Evolutionary conservation across 2,329 filamentous ascomycete species (phyloP), one percentile per base, ranked within the genome.

Genomic region (Penicillium italicum): DNA sequence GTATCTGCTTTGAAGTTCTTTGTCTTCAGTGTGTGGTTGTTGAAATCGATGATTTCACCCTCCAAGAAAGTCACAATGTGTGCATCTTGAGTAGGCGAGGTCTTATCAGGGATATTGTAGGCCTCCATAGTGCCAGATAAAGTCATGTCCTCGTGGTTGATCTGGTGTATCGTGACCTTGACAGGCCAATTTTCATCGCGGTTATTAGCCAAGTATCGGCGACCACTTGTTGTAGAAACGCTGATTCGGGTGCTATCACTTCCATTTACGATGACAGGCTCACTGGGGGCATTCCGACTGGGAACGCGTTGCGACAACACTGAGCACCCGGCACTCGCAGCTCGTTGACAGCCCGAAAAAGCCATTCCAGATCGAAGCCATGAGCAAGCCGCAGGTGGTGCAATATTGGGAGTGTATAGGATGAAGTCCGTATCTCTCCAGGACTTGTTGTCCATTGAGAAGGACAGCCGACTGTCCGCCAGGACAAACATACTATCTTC

Each of bases 51-150:
- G 57, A 88, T 86, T 66, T 88, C 85, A 52, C 85, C 85, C 74
- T 87, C 85, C 42, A 88, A 77, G 65, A 84, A 88, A 2, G 85
- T 87, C 16, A 83, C 82, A 54, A 88, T 88, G 56, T 78, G 77
- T 16, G 76, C 74, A 48, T 72, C 71, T 47, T 72, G 71, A 4
- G 69, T 72, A 18, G 70, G 67, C 0, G 72, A 72, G 9, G 78
- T 76, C 53, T 79, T 79, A 57, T 80, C 76, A 2, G 85, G 85
- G 12, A 87, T 85, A 62, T 88, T 85, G 72, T 85, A 87, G 5
- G 85, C 85, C 70, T 87, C 84, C 85, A 88, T 88, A 8, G 84
- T 87, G 4, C 85, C 85, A 22, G 83, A 82, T 18, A 88, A 70
- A 0, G 82, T 83, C 83, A 87, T 85, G 18, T 74, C 76, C 5